These are phyloP conservation scores for Solanum gandarillasii DNA, from an alignment of 257 asterid species.

Conservation along the genomic window DNA sequence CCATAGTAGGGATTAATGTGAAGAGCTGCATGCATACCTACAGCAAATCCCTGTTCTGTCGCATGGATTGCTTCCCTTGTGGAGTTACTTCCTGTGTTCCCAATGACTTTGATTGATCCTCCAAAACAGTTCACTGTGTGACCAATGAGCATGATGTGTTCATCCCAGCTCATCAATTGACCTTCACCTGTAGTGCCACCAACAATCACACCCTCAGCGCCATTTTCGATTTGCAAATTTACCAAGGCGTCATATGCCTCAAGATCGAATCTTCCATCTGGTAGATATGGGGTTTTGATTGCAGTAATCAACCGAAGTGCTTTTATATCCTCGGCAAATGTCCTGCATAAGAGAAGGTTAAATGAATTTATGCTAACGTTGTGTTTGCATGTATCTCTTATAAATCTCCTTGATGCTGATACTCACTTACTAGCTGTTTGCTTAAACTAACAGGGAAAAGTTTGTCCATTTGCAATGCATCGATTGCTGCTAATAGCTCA, in stretches of 20 bases:
- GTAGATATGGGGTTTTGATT: constrained; percentile 74
- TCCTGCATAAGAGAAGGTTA: constrained; percentile 32
- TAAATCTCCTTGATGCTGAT: background rate
- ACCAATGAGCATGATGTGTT: constrained; percentile 87
- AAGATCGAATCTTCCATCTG: constrained; percentile 82
- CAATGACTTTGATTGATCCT: constrained; percentile 68
- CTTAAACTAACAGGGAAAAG: background rate
- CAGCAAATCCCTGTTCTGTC: constrained; percentile 90
- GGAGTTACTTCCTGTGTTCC: constrained; percentile 91
- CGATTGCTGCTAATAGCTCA: background rate
- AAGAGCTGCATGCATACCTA: constrained; percentile 94
- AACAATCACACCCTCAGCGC: constrained; percentile 70
- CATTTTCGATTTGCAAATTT: constrained; percentile 64
- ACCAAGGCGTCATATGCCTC: constrained; percentile 72
- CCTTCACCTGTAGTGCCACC: constrained; percentile 96
- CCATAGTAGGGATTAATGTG: constrained; percentile 92
- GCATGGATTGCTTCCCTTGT: constrained; percentile 88
- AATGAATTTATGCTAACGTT: background rate
- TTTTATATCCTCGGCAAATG: constrained; percentile 64
- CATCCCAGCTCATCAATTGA: constrained; percentile 89
- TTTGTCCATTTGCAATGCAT: background rate
- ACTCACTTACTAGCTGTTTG: background rate
- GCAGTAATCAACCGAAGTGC: constrained; percentile 69
- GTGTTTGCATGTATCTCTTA: background rate
- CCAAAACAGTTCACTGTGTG: constrained; percentile 86